phyloP scores from a whole-genome alignment of 495 filamentous ascomycete species.

The Amniculicola lignicola region DNA sequence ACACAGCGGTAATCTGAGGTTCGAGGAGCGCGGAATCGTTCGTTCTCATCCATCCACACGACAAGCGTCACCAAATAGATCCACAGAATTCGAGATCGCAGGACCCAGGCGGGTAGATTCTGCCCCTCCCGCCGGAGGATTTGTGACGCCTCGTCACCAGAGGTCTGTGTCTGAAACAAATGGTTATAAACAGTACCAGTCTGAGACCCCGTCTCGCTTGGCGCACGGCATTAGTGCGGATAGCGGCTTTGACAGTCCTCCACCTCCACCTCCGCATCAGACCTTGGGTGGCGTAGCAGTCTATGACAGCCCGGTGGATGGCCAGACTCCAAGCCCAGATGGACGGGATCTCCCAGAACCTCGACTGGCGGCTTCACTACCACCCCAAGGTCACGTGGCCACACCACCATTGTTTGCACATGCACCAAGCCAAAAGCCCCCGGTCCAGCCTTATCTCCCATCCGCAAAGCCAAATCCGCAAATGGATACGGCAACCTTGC shows the following conservation, averaged over 20 bases:
- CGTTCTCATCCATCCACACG: slow-evolving; percentile 50
- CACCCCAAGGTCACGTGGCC: slow-evolving; percentile 68
- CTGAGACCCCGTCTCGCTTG: slow-evolving; percentile 46
- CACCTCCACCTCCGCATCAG: slow-evolving; percentile 47
- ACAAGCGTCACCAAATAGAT: slow-evolving; percentile 34
- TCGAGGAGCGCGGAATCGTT: slow-evolving; percentile 61
- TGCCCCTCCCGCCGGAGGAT: slow-evolving; percentile 39
- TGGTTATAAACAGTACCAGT: slow-evolving; percentile 47
- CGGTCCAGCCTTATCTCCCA: slow-evolving; percentile 63
- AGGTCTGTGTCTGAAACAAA: slow-evolving; percentile 57
- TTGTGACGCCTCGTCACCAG: slow-evolving; percentile 49
- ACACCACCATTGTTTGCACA: slow-evolving; percentile 75
- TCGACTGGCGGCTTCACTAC: slow-evolving; percentile 24
- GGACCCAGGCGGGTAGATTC: slow-evolving; percentile 43
- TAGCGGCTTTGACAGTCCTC: slow-evolving; percentile 38
- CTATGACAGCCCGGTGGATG: slow-evolving; percentile 22
- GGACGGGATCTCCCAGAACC: slow-evolving; percentile 24
- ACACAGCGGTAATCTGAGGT: slow-evolving; percentile 23
- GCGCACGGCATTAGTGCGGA: slow-evolving; percentile 41
- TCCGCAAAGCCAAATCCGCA: slow-evolving; percentile 75
- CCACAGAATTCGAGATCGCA: slow-evolving; percentile 38
- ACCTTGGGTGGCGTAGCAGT: slow-evolving; percentile 28
- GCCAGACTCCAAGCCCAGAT: slow-evolving; percentile 25
- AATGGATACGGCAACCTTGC: slow-evolving; percentile 75
- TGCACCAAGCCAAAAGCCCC: slow-evolving; percentile 62